Evolutionary conservation across 805 yeast species (phyloP).

Genomic region (Candida cerambycidarum): DNA sequence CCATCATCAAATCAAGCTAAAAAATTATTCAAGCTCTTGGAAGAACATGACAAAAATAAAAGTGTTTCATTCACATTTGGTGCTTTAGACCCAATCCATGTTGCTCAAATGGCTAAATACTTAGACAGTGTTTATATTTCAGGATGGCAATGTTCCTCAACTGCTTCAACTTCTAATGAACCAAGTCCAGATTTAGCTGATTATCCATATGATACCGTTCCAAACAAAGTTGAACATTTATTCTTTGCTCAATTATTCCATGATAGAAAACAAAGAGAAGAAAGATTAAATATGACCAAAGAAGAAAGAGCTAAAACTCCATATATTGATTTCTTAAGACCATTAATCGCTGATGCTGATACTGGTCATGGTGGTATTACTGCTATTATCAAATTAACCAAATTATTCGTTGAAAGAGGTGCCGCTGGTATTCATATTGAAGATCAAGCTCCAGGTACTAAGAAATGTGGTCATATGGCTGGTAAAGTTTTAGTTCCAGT

Average conservation of each 20-base stretch:
- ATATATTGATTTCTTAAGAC: slow-evolving; percentile 85
- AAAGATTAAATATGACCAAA: slow-evolving; percentile 60
- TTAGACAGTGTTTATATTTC: slow-evolving; percentile 90
- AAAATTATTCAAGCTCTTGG: slow-evolving; percentile 69
- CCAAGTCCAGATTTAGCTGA: slow-evolving; percentile 99
- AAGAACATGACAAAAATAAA: slow-evolving; percentile 69
- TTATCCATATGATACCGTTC: slow-evolving; percentile 98
- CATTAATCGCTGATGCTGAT: slow-evolving; percentile 96
- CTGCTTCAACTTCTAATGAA: slow-evolving; percentile 96
- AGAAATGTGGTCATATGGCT: slow-evolving; percentile 99
- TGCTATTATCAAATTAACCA: slow-evolving; percentile 92
- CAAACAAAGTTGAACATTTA: slow-evolving; percentile 95
- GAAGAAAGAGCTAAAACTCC: slow-evolving; percentile 69
- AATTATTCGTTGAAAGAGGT: slow-evolving; percentile 95
- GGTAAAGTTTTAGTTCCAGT: slow-evolving; percentile 97
- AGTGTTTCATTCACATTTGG: slow-evolving; percentile 90
- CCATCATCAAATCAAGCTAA: slow-evolving; percentile 80
- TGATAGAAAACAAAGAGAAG: slow-evolving; percentile 94
- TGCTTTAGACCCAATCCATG: slow-evolving; percentile 94
- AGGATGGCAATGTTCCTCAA: slow-evolving; percentile 99
- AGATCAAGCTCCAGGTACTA: slow-evolving; percentile 98
- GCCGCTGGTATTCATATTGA: slow-evolving; percentile 99
- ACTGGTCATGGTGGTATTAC: slow-evolving; percentile 99
- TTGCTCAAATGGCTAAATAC: slow-evolving; percentile 95
- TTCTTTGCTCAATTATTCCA: slow-evolving; percentile 97